Evolutionary conservation across 108 stramenopile species (phyloP), one percentile per base, ranked within the genome.

Genomic region (Asterionellopsis glacialis): DNA sequence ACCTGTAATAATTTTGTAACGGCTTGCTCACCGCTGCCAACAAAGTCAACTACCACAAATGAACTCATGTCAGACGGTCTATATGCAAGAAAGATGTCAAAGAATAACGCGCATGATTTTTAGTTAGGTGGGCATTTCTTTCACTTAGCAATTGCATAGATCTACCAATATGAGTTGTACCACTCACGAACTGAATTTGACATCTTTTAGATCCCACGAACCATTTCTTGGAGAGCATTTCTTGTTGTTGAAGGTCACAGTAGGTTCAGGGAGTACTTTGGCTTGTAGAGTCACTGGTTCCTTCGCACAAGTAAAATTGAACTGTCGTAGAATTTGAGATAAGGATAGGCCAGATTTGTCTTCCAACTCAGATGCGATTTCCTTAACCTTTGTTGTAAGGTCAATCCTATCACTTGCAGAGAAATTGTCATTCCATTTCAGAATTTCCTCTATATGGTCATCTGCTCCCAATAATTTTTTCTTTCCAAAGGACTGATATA

Each of bases 31-130:
- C 21, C 4, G 21, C 24, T 25, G 16, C 39, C 33, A 56, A 50
- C 26, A 28, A 69, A 45, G 41, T 69, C 60, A 0, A 69, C 60
- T 5, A 69, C 58, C 7, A 60, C 68, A 48, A 62, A 69, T 14
- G 61, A 55, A 7, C 41, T 49, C 55, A 69, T 27, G 28, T 50
- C 40, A 7, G 68, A 60, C 33, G 68, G 55, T 42, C 51, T 61
- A 7, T 15, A 21, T 33, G 33, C 33, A 33, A 2, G 33, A 2
- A 33, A 2, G 33, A 2, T 2, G 33, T 33, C 33, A 33, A 33
- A n/a, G n/a, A n/a, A 33, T 33, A 33, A 33, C 5, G 33, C 7
- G 33, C 5, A 33, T 33, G 33, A 2, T 33, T 33, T 2, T 33
- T 33, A 33, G 33, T n/a, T n/a, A n/a, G 7, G 7, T 33, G 2